These are phyloP conservation scores for Wickerhamiella qilinensis DNA, from an alignment of 805 yeast species.

Conservation along the genomic window DNA sequence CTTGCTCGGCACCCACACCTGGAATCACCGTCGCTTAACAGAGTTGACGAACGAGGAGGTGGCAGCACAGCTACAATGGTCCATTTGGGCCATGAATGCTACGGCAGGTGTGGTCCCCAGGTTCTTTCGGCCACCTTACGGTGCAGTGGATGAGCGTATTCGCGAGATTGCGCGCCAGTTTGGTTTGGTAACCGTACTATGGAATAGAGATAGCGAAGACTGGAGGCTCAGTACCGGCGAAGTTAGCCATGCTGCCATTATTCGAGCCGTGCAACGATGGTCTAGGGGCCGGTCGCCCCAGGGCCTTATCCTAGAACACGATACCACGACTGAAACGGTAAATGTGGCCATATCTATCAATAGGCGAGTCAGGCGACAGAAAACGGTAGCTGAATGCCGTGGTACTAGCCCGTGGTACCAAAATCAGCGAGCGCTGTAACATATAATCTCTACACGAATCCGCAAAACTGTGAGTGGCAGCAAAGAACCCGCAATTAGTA, in stretches of 20 bases:
- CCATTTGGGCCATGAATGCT: slow-evolving; percentile 96
- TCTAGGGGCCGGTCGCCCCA: not conserved
- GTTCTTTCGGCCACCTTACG: slow-evolving; percentile 94
- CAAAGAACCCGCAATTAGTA: not conserved
- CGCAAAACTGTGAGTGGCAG: not conserved
- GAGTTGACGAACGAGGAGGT: slow-evolving; percentile 61
- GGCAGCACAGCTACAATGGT: slow-evolving; percentile 85
- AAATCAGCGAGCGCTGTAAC: not conserved
- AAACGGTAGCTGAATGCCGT: slow-evolving; percentile 11
- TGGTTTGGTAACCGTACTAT: slow-evolving; percentile 73
- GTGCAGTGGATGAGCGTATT: slow-evolving; percentile 80
- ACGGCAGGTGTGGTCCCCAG: slow-evolving; percentile 74
- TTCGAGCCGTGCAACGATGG: slow-evolving; percentile 29
- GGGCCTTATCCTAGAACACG: slow-evolving; percentile 82
- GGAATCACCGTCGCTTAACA: slow-evolving; percentile 83
- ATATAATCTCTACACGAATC: not conserved
- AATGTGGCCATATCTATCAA: slow-evolving; percentile 29
- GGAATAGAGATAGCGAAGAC: slow-evolving; percentile 86
- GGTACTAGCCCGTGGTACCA: slow-evolving; percentile 1
- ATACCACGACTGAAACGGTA: slow-evolving; percentile 50
- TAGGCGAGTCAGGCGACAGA: slow-evolving; percentile 6
- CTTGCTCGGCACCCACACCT: slow-evolving; percentile 73
- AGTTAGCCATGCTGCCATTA: not conserved
- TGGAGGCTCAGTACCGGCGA: slow-evolving; percentile 51
- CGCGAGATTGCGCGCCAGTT: slow-evolving; percentile 64